Evolutionary conservation across 192 early-diverging fungal genomes (phyloP).

Genomic region (Backusella liffmaniae): DNA sequence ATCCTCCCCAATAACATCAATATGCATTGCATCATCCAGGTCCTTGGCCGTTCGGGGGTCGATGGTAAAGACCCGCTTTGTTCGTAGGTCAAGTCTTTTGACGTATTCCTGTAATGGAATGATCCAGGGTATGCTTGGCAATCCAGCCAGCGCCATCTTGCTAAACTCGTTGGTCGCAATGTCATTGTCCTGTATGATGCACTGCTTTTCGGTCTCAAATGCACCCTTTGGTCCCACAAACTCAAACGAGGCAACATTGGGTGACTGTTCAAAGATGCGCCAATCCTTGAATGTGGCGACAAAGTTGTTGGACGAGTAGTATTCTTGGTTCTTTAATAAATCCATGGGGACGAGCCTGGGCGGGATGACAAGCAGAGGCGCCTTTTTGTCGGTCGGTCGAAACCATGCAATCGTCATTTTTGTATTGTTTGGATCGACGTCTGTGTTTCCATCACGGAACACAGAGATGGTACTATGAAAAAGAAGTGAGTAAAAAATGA

Average conservation of each 20-base stretch:
- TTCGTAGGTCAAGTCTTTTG: conserved; percentile 69
- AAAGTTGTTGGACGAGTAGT: conserved; percentile 25
- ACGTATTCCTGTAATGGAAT: conserved; percentile 74
- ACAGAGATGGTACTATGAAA: neutral
- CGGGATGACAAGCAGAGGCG: conserved; percentile 68
- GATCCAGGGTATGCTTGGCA: conserved; percentile 78
- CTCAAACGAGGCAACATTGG: conserved; percentile 53
- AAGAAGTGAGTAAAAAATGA: neutral
- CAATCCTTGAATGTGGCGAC: conserved; percentile 51
- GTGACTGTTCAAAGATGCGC: conserved; percentile 58
- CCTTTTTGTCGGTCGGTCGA: conserved; percentile 72
- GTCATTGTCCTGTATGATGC: conserved; percentile 16
- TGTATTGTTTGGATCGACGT: conserved; percentile 9
- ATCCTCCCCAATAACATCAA: conserved; percentile 55
- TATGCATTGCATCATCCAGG: conserved; percentile 81
- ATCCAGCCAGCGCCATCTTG: conserved; percentile 62
- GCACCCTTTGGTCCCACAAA: conserved; percentile 71
- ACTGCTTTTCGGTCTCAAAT: neutral
- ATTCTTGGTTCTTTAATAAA: conserved; percentile 55
- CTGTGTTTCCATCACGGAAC: neutral
- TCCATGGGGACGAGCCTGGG: conserved; percentile 58
- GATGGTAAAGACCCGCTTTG: conserved; percentile 81
- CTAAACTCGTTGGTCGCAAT: conserved; percentile 66
- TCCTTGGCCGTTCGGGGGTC: conserved; percentile 84
- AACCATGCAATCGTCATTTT: conserved; percentile 61